A percentile compares a stretch with the other conserved stretches of the same genome.
Conservation (phyloP, 176 grass and related monocot genomes). For the Miscanthus lutarioriparius region DNA sequence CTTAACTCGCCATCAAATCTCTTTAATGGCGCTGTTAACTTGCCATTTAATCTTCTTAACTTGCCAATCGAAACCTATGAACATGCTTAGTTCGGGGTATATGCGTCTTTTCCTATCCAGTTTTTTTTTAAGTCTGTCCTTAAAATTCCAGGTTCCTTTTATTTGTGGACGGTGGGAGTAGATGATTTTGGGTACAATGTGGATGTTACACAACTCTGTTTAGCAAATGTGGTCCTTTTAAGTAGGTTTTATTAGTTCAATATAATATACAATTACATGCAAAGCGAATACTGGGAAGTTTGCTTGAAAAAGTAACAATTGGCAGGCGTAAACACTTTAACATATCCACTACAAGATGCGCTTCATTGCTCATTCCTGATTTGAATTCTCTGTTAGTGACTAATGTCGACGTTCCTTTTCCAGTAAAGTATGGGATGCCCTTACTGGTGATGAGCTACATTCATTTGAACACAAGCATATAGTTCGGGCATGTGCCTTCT, state of each 20-base stretch:
- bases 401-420: slow-evolving; percentile 9
- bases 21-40: background rate
- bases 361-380: background rate
- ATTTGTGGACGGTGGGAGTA: background rate
- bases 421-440: slow-evolving; percentile 95
- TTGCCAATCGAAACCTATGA: background rate
- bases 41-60: background rate
- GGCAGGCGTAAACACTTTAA: too few relatives aligned
- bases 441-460: slow-evolving; percentile 81
- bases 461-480: slow-evolving; percentile 97
- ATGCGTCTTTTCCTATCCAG: background rate
- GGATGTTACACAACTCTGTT: background rate
- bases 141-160: background rate
- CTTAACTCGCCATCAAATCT: background rate
- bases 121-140: background rate
- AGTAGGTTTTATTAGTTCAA: background rate
- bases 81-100: background rate
- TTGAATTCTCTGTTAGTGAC: background rate
- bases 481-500: slow-evolving; percentile 81
- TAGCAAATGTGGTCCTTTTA: background rate
- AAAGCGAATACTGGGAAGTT: background rate
- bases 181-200: background rate
- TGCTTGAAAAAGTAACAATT: slow-evolving; percentile 3
- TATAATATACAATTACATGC: background rate
- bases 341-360: too few relatives aligned